phyloP scores from a whole-genome alignment of 1,284 basidiomycete species.

The Cutaneotrichosporon mucoides region DNA sequence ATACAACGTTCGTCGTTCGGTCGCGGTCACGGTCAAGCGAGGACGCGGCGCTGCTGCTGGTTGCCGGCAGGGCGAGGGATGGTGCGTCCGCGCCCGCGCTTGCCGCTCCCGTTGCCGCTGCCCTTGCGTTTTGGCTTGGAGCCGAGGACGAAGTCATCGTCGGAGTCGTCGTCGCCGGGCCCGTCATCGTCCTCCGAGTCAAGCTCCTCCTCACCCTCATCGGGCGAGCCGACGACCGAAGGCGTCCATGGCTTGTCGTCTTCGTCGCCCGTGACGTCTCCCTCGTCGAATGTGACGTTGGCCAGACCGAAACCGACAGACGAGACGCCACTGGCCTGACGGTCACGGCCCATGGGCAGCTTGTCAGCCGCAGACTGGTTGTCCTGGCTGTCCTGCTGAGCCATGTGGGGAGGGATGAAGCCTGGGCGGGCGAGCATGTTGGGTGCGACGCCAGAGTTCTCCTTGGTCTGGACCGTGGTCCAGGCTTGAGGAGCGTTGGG shows the following conservation, averaged over 20 bases:
- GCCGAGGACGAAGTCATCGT: conserved; percentile 23
- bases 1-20: neutral
- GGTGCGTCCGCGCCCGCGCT: conserved; percentile 13
- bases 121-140: conserved; percentile 18
- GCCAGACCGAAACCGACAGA: conserved; percentile 41
- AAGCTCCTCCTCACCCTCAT: conserved; percentile 18
- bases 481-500: conserved; percentile 1
- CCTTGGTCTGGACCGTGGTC: conserved; percentile 5
- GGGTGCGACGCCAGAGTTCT: conserved; percentile 6
- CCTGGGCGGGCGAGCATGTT: conserved; percentile 16
- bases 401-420: conserved; percentile 3
- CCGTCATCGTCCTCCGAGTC: conserved; percentile 17
- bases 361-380: conserved; percentile 9
- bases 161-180: conserved; percentile 12
- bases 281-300: conserved; percentile 38
- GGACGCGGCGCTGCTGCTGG: conserved; percentile 9
- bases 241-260: conserved; percentile 13
- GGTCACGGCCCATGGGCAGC: conserved; percentile 10
- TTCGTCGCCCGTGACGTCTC: conserved; percentile 12
- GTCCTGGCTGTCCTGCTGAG: conserved; percentile 4
- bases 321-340: conserved; percentile 24
- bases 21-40: neutral
- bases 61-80: neutral
- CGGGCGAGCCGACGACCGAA: conserved; percentile 6
- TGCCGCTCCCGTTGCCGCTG: conserved; percentile 2